These are phyloP conservation scores for Lepiota venenata DNA, from an alignment of 768 basidiomycete species.

Conservation along the genomic window DNA sequence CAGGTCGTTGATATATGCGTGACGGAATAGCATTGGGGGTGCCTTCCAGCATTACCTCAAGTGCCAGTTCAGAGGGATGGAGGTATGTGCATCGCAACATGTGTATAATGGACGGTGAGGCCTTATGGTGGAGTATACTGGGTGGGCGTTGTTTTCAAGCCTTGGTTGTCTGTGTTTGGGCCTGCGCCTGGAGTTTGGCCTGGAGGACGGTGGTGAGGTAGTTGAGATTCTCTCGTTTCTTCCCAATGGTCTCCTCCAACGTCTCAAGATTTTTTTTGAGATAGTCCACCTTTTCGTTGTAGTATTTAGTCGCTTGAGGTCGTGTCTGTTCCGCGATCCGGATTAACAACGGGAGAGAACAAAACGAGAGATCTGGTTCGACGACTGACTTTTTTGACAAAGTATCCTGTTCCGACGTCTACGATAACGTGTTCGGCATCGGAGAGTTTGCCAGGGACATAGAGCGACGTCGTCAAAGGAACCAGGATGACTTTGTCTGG, in stretches of 20 bases:
- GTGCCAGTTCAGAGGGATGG: no score
- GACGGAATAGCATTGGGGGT: no score
- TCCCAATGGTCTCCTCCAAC: conserved; percentile 84
- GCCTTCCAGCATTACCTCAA: no score
- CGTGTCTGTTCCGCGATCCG: conserved; percentile 61
- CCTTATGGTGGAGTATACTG: no score
- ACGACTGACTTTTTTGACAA: conserved; percentile 81
- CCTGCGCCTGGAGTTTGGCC: conserved; percentile 42
- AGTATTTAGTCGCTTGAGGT: conserved; percentile 76
- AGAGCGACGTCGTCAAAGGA: conserved; percentile 91
- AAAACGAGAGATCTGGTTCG: background rate
- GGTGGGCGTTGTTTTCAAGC: background rate
- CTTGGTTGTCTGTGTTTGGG: conserved; percentile 14
- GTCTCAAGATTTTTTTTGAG: conserved; percentile 82
- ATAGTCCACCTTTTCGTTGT: conserved; percentile 75
- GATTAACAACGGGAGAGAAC: background rate
- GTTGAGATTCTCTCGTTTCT: conserved; percentile 88
- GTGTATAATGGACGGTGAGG: no score
- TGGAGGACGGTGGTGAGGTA: conserved; percentile 74
- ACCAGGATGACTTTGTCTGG: conserved; percentile 89
- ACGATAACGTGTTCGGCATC: conserved; percentile 88
- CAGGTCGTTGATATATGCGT: no score
- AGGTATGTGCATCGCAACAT: no score
- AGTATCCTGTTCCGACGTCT: conserved; percentile 96
- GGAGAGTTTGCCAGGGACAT: conserved; percentile 87